A percentile compares a stretch with the other conserved stretches of the same genome.
phyloP scores from a whole-genome alignment of 768 basidiomycete genomes.

The Strobilomyces dryophilus region DNA sequence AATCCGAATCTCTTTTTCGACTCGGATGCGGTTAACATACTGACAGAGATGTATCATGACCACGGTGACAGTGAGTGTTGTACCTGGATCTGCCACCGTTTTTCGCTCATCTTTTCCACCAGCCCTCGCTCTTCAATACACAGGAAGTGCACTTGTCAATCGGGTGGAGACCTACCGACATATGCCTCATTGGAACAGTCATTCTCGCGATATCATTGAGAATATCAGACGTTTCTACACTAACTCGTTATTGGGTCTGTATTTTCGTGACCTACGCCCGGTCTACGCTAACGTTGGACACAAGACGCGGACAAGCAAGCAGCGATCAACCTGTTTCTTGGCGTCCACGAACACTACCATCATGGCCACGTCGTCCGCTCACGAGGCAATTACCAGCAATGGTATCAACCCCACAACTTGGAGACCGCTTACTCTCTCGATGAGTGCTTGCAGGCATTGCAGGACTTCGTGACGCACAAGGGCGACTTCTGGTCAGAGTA shows the following conservation, averaged over 20 bases:
- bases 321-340: constrained; percentile 96
- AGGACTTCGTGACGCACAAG: constrained; percentile 52
- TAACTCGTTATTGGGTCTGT: constrained; percentile 80
- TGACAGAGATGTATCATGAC: constrained; percentile 99
- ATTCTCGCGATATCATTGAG: constrained; percentile 94
- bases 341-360: constrained; percentile 57
- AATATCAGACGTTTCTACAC: constrained; percentile 93
- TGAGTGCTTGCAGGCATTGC: constrained; percentile 60
- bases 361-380: constrained; percentile 48
- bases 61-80: constrained; percentile 81
- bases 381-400: constrained; percentile 75
- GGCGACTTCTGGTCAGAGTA: constrained; percentile 88
- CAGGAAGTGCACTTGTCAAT: constrained; percentile 93
- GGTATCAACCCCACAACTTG: constrained; percentile 76
- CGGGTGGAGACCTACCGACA: constrained; percentile 93
- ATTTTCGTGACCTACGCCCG: neutral
- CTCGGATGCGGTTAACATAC: constrained; percentile 91
- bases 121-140: constrained; percentile 96
- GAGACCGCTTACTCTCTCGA: constrained; percentile 61
- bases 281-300: neutral
- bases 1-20: constrained; percentile 86
- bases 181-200: constrained; percentile 96
- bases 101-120: neutral
- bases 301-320: constrained; percentile 95
- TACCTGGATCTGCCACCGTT: neutral